Evolutionary conservation across 306 rosid genomes (phyloP).

Genomic region (Benincasa hispida): DNA sequence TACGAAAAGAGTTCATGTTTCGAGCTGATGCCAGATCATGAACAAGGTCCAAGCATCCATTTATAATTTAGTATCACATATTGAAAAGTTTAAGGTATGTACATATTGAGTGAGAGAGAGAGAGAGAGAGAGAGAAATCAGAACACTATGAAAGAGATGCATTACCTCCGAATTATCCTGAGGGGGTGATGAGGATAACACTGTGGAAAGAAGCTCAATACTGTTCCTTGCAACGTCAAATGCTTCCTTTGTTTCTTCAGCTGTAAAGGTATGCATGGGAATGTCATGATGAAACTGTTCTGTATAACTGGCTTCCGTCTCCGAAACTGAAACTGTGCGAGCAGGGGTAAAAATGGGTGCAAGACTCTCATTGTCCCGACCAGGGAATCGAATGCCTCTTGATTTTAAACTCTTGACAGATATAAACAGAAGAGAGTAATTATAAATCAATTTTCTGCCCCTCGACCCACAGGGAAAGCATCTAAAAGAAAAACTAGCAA

Average conservation of each 20-base stretch:
- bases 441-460: neutral
- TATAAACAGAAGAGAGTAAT: constrained; percentile 9
- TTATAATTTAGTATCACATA: neutral
- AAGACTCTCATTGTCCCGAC: constrained; percentile 91
- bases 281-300: constrained; percentile 40
- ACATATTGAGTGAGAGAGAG: neutral
- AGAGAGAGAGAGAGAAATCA: neutral
- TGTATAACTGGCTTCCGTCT: constrained; percentile 26
- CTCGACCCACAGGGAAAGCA: neutral
- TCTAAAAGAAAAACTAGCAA: neutral
- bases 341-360: constrained; percentile 95
- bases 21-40: neutral
- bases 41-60: neutral
- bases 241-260: constrained; percentile 85
- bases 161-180: constrained; percentile 79
- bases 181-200: constrained; percentile 77
- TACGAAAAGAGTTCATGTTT: neutral
- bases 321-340: constrained; percentile 45
- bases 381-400: constrained; percentile 89
- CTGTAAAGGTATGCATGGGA: constrained; percentile 46
- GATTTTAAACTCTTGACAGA: constrained; percentile 76
- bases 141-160: neutral
- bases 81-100: neutral
- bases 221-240: constrained; percentile 92
- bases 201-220: constrained; percentile 83